Percentiles rank a stretch among this genome's conserved stretches.
Conservation (phyloP, 306 rosid species). For the Acacia confusa region DNA sequence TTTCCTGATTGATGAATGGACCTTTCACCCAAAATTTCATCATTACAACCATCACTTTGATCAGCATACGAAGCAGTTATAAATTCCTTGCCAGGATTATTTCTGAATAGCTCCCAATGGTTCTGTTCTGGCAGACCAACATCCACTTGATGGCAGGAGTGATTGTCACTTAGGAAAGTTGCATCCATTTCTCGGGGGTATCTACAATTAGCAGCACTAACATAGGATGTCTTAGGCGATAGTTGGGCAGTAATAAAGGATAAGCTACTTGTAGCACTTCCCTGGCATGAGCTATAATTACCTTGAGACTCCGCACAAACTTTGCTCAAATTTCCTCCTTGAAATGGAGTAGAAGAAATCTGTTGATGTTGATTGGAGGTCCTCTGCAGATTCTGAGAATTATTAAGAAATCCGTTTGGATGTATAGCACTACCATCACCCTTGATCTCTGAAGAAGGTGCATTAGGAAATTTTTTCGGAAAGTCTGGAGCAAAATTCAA, state of each 20-base stretch:
- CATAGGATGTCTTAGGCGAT: constrained; percentile 36
- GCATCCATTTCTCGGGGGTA: constrained; percentile 34
- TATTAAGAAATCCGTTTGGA: constrained; percentile 42
- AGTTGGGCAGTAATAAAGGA: constrained; percentile 47
- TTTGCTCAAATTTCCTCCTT: constrained; percentile 41
- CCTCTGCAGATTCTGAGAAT: constrained; percentile 37
- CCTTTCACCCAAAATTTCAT: constrained; percentile 38
- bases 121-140: constrained; percentile 30
- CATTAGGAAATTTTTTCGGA: constrained; percentile 17
- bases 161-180: constrained; percentile 34
- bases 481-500: constrained; percentile 29
- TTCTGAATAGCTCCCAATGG: constrained; percentile 34
- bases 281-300: constrained; percentile 41
- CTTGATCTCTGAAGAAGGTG: constrained; percentile 36
- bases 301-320: constrained; percentile 43
- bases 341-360: constrained; percentile 43
- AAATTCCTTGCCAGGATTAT: constrained; percentile 34
- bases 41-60: constrained; percentile 37
- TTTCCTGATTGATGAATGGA: constrained; percentile 42
- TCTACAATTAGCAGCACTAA: constrained; percentile 27
- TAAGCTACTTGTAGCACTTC: constrained; percentile 44
- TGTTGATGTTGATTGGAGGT: constrained; percentile 34
- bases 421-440: constrained; percentile 41
- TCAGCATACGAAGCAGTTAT: constrained; percentile 26
- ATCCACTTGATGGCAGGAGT: constrained; percentile 33